Base-by-base conservation (phyloP, 176 grass and related monocot species). In the Oryza punctata region DNA sequence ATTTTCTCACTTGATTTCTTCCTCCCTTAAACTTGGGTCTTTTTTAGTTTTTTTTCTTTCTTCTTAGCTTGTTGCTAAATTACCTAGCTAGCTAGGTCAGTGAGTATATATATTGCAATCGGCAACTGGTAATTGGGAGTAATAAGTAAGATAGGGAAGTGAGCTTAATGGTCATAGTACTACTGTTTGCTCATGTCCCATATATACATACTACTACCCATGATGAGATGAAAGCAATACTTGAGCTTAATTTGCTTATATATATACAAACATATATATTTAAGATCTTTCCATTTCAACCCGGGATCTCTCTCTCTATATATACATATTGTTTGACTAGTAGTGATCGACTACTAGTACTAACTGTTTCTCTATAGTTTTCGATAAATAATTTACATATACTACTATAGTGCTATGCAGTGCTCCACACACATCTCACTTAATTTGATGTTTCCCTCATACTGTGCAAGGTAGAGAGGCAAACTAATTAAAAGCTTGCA, bases 391-490 rank as follows among this genome's bases (percentile, higher is more conserved):
- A 65, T 37, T 57, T 7, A 63, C 35, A 25, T 23, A 26, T 80
- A 72, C 44, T 14, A 25, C 52, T 74, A 45, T 10, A 54, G 70
- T 77, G 44, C 41, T 38, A 77, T 65, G 67, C 12, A 32, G 79
- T 80, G 16, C 74, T 43, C 43, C 73, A 25, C 67, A 77, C 24
- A 6, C 86, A 80, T 46, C 47, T 78, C 60, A 69, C 83, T 73
- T 82, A 73, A 78, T 14, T 86, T 54, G 16, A 71, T 82, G 78
- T 60, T 82, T 41, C 76, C 54, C 73, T 78, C 16, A 68, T 40
- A 86, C 73, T 78, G 88, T 86, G 79, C 74, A 83, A 86, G 69
- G 45, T 41, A 86, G 84, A 86, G 84, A 75, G 76, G 78, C 73
- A 78, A 78, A 82, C 67, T 82, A 78, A 82, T 60, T 82, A 61